A percentile compares a stretch with the other conserved stretches of the same genome.
These are phyloP conservation scores for Chenopodium quinoa DNA, from an alignment of 148 eudicot species.

Conservation along the genomic window DNA sequence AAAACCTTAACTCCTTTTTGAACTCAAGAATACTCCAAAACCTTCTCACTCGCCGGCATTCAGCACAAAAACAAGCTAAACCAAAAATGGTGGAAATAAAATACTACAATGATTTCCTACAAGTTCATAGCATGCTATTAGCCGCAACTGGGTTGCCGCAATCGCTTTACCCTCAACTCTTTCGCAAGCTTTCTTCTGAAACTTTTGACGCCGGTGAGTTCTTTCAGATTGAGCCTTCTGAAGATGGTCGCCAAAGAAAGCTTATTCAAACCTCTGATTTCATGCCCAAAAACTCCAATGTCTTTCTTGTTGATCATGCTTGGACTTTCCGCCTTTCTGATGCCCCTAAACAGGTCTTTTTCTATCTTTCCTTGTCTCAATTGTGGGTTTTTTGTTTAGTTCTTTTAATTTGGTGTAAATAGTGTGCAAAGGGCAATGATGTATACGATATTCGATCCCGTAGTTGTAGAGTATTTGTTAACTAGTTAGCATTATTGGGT, in stretches of 20 bases:
- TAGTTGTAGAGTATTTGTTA: too few relatives aligned
- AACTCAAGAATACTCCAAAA: slow-evolving; percentile 4
- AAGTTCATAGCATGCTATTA: slow-evolving; percentile 65
- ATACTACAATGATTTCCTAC: slow-evolving; percentile 58
- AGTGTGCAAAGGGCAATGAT: background rate
- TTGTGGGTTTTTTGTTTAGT: background rate
- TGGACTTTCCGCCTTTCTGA: slow-evolving; percentile 91
- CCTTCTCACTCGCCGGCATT: background rate
- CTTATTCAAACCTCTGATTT: slow-evolving; percentile 46
- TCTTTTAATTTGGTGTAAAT: background rate
- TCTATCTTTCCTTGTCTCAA: background rate
- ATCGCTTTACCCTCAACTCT: slow-evolving; percentile 56
- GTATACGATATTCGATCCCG: too few relatives aligned
- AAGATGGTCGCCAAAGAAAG: slow-evolving; percentile 69
- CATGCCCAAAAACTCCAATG: slow-evolving; percentile 49
- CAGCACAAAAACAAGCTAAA: background rate
- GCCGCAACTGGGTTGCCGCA: slow-evolving; percentile 66
- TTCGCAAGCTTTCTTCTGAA: slow-evolving; percentile 64
- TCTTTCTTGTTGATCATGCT: slow-evolving; percentile 89
- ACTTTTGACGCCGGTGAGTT: slow-evolving; percentile 78
- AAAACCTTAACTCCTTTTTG: background rate
- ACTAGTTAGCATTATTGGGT: too few relatives aligned
- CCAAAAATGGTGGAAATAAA: slow-evolving; percentile 39
- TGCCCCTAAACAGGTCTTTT: slow-evolving; percentile 76
- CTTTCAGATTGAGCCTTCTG: slow-evolving; percentile 73